phyloP scores from a whole-genome alignment of 148 eudicot species.

The Vaccinium darrowii region DNA sequence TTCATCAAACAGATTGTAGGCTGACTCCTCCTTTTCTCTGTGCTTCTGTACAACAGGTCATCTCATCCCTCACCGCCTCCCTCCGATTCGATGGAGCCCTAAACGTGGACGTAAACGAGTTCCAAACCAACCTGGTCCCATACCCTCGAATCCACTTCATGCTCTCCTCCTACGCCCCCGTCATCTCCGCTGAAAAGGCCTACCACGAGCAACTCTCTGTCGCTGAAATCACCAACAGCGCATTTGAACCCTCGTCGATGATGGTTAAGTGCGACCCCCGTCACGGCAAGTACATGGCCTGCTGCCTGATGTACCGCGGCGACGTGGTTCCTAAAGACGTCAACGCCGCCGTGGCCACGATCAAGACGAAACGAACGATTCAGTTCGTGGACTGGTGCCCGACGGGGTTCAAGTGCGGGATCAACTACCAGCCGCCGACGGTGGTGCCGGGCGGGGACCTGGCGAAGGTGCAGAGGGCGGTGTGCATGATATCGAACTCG shows the following conservation, averaged over 20 bases:
- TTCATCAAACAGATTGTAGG: background rate
- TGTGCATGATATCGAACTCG: conserved; percentile 53
- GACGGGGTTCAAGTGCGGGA: conserved; percentile 52
- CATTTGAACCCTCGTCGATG: conserved; percentile 51
- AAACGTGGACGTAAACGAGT: conserved; percentile 50
- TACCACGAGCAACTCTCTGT: conserved; percentile 52
- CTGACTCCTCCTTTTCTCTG: background rate
- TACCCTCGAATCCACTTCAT: conserved; percentile 56
- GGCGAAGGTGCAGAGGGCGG: conserved; percentile 56
- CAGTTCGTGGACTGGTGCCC: conserved; percentile 62
- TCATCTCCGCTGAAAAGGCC: conserved; percentile 46
- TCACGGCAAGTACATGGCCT: conserved; percentile 56
- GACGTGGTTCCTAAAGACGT: conserved; percentile 55
- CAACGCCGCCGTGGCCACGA: conserved; percentile 49
- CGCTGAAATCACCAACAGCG: conserved; percentile 49
- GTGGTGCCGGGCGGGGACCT: conserved; percentile 54
- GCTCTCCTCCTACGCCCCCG: conserved; percentile 53
- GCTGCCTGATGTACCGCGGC: conserved; percentile 52
- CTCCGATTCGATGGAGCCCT: conserved; percentile 50
- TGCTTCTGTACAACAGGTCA: conserved; percentile 24
- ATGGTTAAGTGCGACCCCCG: conserved; percentile 50
- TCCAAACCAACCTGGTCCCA: conserved; percentile 50
- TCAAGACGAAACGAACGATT: conserved; percentile 52
- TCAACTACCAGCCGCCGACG: conserved; percentile 57
- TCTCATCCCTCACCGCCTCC: conserved; percentile 47